A percentile compares a stretch with the other conserved stretches of the same genome.
These are phyloP conservation scores for Suhomyces bokatorum DNA, from an alignment of 1,139 yeast genomes.

Conservation along the genomic window DNA sequence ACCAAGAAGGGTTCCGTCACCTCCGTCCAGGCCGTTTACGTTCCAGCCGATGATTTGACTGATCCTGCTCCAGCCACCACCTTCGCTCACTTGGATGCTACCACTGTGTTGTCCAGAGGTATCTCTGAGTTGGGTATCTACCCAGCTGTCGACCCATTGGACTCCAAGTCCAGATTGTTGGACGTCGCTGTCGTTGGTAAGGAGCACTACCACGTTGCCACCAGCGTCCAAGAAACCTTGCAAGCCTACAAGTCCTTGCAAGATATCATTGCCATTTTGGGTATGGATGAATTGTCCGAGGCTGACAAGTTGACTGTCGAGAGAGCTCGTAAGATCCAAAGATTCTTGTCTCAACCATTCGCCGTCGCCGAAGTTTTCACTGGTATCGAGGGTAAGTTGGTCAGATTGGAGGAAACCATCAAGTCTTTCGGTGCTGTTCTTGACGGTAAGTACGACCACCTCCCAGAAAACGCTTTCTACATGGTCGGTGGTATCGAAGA, in stretches of 20 bases:
- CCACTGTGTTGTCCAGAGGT: constrained; percentile 99
- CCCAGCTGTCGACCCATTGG: constrained; percentile 99
- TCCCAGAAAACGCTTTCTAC: constrained; percentile 99
- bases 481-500: constrained; percentile 99
- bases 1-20: constrained; percentile 99
- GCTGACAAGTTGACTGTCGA: constrained; percentile 98
- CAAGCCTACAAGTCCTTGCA: constrained; percentile 99
- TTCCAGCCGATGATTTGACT: constrained; percentile 99
- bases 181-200: constrained; percentile 97
- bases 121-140: constrained; percentile 99
- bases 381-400: constrained; percentile 98
- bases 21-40: constrained; percentile 99
- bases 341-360: constrained; percentile 99
- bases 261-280: constrained; percentile 99
- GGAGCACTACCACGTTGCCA: constrained; percentile 96
- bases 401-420: constrained; percentile 93
- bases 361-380: constrained; percentile 99
- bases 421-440: constrained; percentile 94
- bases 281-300: constrained; percentile 99
- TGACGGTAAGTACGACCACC: constrained; percentile 97
- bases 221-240: constrained; percentile 94
- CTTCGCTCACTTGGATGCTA: constrained; percentile 99
- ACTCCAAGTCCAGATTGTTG: constrained; percentile 97
- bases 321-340: constrained; percentile 99
- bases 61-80: constrained; percentile 99